Conservation (phyloP, 371 early-diverging fungal genomes). For the Haplosporangium sp. region DNA sequence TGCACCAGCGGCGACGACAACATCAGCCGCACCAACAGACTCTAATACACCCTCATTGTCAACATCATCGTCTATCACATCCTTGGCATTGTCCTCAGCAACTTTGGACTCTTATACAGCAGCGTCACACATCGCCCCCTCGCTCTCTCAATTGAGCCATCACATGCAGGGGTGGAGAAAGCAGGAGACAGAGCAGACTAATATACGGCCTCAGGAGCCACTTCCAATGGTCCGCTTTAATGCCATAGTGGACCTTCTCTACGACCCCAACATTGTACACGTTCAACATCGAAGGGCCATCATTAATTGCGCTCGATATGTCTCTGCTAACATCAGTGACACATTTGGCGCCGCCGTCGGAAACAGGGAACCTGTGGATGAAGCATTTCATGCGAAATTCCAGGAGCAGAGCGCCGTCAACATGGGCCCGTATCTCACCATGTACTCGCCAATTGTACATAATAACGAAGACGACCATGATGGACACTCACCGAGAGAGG, state of each 20-base stretch:
- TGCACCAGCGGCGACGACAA: constrained; percentile 1
- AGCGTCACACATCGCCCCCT: background rate
- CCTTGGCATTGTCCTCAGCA: background rate
- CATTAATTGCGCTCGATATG: constrained; percentile 53
- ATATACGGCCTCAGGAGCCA: background rate
- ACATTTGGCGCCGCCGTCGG: constrained; percentile 10
- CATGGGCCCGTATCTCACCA: constrained; percentile 35
- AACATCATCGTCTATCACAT: background rate
- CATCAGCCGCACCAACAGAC: background rate
- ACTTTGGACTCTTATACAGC: background rate
- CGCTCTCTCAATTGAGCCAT: background rate
- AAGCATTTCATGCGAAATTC: constrained; percentile 17
- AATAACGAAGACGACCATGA: constrained; percentile 6
- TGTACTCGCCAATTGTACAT: constrained; percentile 13
- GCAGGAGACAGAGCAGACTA: background rate
- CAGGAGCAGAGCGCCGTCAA: constrained; percentile 13
- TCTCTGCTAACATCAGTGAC: constrained; percentile 41
- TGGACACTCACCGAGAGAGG: constrained; percentile 3
- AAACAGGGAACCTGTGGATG: constrained; percentile 13
- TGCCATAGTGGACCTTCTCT: constrained; percentile 38
- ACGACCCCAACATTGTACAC: constrained; percentile 38
- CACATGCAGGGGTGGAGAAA: constrained; percentile 6
- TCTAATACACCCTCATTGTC: background rate
- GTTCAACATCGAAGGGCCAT: constrained; percentile 42
- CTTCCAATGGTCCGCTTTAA: constrained; percentile 34